These are phyloP conservation scores for Globisporangium nunn DNA, from an alignment of 352 stramenopile genomes.

Conservation along the genomic window DNA sequence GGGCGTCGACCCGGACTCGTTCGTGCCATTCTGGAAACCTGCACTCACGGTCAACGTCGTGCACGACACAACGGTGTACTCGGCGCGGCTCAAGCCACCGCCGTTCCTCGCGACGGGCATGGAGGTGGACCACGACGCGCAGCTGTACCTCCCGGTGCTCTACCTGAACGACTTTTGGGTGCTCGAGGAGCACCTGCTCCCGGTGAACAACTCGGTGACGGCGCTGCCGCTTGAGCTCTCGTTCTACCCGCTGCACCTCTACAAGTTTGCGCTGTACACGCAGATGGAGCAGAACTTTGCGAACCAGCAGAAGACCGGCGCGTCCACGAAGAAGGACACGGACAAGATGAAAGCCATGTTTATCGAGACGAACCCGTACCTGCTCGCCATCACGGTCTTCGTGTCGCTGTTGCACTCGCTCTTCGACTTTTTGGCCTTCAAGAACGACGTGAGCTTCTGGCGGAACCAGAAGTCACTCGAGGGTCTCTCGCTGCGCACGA, in stretches of 20 bases:
- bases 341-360: slow-evolving; percentile 95
- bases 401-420: slow-evolving; percentile 96
- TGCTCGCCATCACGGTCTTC: slow-evolving; percentile 92
- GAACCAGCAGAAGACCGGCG: slow-evolving; percentile 90
- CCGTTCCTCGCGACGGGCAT: slow-evolving; percentile 63
- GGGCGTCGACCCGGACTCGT: slow-evolving; percentile 28
- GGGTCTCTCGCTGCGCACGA: slow-evolving; percentile 90
- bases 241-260: slow-evolving; percentile 82
- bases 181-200: slow-evolving; percentile 77
- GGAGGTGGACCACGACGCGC: slow-evolving; percentile 41
- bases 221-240: slow-evolving; percentile 77
- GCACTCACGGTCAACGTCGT: slow-evolving; percentile 60
- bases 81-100: slow-evolving; percentile 37
- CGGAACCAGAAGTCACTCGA: slow-evolving; percentile 95
- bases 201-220: slow-evolving; percentile 86
- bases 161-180: slow-evolving; percentile 95
- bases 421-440: slow-evolving; percentile 99
- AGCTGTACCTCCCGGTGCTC: slow-evolving; percentile 85
- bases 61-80: slow-evolving; percentile 66
- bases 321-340: slow-evolving; percentile 82
- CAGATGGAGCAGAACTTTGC: slow-evolving; percentile 91
- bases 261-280: slow-evolving; percentile 91
- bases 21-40: slow-evolving; percentile 82
- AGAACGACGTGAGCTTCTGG: slow-evolving; percentile 99
- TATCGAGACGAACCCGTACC: slow-evolving; percentile 95